phyloP scores from a whole-genome alignment of 441 rosid species.

The Flueggea neowawraea region DNA sequence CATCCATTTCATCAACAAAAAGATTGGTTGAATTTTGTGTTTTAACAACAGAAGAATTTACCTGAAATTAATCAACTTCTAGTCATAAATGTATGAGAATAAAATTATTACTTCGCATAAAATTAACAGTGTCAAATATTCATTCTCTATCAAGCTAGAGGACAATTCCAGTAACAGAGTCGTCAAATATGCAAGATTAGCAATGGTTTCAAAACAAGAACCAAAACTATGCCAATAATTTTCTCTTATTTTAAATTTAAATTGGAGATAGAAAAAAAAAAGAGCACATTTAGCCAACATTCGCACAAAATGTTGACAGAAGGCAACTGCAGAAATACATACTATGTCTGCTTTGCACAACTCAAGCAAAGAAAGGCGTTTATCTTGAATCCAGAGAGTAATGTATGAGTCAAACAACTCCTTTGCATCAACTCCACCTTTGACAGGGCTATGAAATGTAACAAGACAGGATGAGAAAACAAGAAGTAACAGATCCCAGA shows the following conservation, averaged over 20 bases:
- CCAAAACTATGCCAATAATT: too few species aligned
- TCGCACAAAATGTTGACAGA: constrained; percentile 1
- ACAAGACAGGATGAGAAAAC: constrained; percentile 18
- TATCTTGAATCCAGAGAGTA: constrained; percentile 81
- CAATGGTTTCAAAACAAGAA: too few species aligned
- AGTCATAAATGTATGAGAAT: background rate
- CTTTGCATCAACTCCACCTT: constrained; percentile 88
- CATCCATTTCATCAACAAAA: constrained; percentile 84
- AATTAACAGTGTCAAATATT: too few species aligned
- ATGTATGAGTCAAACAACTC: constrained; percentile 78
- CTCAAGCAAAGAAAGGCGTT: constrained; percentile 63
- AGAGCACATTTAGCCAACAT: background rate
- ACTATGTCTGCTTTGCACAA: constrained; percentile 87
- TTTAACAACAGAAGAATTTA: constrained; percentile 57
- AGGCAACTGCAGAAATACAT: constrained; percentile 8
- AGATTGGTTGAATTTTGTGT: constrained; percentile 75
- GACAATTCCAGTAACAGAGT: too few species aligned
- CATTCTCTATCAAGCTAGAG: too few species aligned
- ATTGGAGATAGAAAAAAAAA: background rate
- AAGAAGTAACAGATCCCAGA: background rate
- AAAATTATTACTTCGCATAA: background rate
- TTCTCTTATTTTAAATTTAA: too few species aligned
- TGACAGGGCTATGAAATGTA: constrained; percentile 51
- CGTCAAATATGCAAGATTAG: too few species aligned
- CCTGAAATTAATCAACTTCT: constrained; percentile 42